Evolutionary conservation across 768 basidiomycete species (phyloP), one percentile per base, ranked within the genome.

Genomic region (Leccinum truebloodii): DNA sequence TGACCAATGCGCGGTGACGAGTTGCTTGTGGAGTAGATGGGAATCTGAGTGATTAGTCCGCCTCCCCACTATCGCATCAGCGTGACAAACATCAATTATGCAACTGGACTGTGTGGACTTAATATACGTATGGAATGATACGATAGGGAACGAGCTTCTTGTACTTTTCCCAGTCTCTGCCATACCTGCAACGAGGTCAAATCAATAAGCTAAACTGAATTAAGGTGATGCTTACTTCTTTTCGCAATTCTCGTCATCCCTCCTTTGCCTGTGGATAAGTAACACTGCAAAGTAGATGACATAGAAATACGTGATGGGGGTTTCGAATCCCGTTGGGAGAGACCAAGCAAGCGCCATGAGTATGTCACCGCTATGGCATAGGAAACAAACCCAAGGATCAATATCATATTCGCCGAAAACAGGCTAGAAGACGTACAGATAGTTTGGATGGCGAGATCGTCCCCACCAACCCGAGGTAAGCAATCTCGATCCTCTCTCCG

Each of bases 381-480:
- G 12, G 56, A 8, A 37, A 7, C 3, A 54, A 59, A 37, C 54
- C 3, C 37, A 5, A 35, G 3, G 4, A 54, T 65, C 14, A 44
- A 32, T 14, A 32, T 16, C n/a, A 3, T 14, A 18, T 16, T 14
- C 8, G 3, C n/a, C 16, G 39, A 39, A 35, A 13, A 24, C 14
- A 50, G 14, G 18, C 26, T 7, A 10, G 20, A 14, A 32, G 52
- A 75, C 85, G 58, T 64, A 89, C 89, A 93, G 70, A 74, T 95
- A 95, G 67, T 95, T 95, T 1, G 97, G 97, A 75, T 99, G 97
- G 44, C 92, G 84, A 0, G 91, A 95, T 54, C 83, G 75, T 9
- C 95, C 96, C 97, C 97, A 99, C 97, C 97, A 98, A 7, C 97
- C 97, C 4, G 92, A 92, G 30, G 87, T 96, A 28, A 99, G 82